Evolutionary conservation across 228 moss, liverwort and hornwort species (phyloP), one percentile per base, ranked within the genome.

Genomic region (Sphagnum fallax): DNA sequence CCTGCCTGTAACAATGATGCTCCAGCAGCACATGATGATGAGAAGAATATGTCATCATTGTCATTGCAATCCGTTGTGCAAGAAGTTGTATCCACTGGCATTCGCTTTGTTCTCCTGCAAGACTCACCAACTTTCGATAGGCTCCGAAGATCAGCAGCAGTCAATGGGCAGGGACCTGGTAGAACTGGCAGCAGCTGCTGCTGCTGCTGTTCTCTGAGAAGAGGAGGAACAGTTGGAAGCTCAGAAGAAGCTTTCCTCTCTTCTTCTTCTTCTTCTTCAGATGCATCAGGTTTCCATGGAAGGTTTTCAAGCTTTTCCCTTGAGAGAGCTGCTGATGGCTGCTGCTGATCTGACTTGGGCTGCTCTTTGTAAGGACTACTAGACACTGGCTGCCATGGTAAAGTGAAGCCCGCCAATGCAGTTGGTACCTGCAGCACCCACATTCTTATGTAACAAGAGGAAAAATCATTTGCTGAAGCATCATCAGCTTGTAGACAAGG

Each of bases 371-470:
- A 32, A 0, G 32, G 32, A 32, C 32, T 32, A 32, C 32, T 75
- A 48, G 61, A 55, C 65, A 14, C 72, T 57, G 18, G 10, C 63
- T 72, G 80, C 86, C 86, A 80, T 12, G 78, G 74, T 53, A 80
- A 49, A 13, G 80, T 67, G 69, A 86, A 86, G 7, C 69, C 75
- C 50, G 83, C 67, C 49, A 83, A 83, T 47, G 86, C 80, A 32
- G 80, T 75, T 60, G 86, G 86, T 50, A 86, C 82, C 86, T 86
- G 80, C 66, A 71, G 11, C 12, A 0, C 0, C 60, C 52, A 6
- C 11, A 52, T 47, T 12, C 8, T 13, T 51, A 14, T n/a, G 9
- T 7, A 50, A 52, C 6, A 13, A 14, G 32, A 15, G 32, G 6
- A 12, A 67, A 67, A 51, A 51, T 67, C 9, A 51, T 67, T 13